Evolutionary conservation across 768 basidiomycete species (phyloP).

Genomic region (Mycena kentingensis): DNA sequence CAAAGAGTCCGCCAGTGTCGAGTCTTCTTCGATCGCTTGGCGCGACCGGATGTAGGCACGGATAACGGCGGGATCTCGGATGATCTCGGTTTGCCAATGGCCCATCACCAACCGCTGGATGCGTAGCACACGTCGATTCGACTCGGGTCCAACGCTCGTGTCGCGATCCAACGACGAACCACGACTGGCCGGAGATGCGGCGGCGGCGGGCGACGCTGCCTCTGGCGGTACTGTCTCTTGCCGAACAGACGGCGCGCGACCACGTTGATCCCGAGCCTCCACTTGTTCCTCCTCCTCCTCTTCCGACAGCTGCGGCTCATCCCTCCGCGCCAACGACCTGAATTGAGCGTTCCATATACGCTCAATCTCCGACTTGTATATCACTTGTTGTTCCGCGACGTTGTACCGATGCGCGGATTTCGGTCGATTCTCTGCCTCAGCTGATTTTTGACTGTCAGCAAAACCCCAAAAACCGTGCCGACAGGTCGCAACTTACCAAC

Average conservation of each 20-base stretch:
- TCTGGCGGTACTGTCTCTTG: slow-evolving; percentile 41
- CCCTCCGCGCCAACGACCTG: slow-evolving; percentile 79
- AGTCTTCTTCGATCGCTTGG: slow-evolving; percentile 84
- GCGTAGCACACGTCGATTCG: slow-evolving; percentile 70
- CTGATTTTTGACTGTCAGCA: no score
- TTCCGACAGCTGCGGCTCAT: slow-evolving; percentile 80
- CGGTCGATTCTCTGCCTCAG: slow-evolving; percentile 84
- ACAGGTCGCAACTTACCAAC: slow-evolving; percentile 53
- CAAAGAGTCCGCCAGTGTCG: slow-evolving; percentile 80
- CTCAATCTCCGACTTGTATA: slow-evolving; percentile 97
- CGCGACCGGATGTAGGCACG: slow-evolving; percentile 84
- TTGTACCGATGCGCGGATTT: slow-evolving; percentile 92
- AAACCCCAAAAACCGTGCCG: no score
- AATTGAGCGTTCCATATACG: slow-evolving; percentile 97
- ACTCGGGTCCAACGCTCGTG: slow-evolving; percentile 72
- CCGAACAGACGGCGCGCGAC: slow-evolving; percentile 36
- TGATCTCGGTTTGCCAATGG: slow-evolving; percentile 85
- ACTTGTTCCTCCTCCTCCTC: slow-evolving; percentile 67
- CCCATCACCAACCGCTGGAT: slow-evolving; percentile 87
- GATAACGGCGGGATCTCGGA: slow-evolving; percentile 90
- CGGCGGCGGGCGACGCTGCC: slow-evolving; percentile 37
- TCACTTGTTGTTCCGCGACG: slow-evolving; percentile 92
- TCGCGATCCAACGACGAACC: slow-evolving; percentile 77
- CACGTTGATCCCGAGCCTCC: slow-evolving; percentile 27
- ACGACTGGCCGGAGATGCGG: slow-evolving; percentile 54